These are phyloP conservation scores for Brachypodium distachyon DNA, from an alignment of 202 grass and related monocot species.

Conservation along the genomic window DNA sequence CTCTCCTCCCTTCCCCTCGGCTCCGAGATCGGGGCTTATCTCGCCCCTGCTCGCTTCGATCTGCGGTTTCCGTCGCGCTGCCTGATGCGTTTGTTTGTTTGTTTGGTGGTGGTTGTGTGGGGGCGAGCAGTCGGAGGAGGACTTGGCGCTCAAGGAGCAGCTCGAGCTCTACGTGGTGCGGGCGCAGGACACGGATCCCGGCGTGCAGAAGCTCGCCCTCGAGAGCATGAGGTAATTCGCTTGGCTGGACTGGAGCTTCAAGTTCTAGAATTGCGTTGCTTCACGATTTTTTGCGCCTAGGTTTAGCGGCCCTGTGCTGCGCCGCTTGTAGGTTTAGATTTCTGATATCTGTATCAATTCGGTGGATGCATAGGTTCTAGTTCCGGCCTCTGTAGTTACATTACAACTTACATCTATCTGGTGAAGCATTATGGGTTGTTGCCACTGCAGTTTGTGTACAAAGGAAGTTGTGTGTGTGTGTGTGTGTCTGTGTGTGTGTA, in stretches of 20 bases:
- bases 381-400: background rate
- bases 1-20: background rate
- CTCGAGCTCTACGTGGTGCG: constrained; percentile 87
- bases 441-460: background rate
- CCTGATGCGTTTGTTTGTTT: constrained; percentile 2
- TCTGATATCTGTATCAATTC: background rate
- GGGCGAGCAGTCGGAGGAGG: constrained; percentile 73
- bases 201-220: constrained; percentile 86
- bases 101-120: background rate
- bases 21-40: background rate
- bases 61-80: background rate
- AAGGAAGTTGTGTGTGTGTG: too few relatives aligned
- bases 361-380: background rate
- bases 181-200: constrained; percentile 74
- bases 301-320: background rate
- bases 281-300: background rate
- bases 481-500: too few relatives aligned
- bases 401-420: background rate
- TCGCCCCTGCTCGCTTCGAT: background rate
- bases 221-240: constrained; percentile 71
- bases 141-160: constrained; percentile 89
- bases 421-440: background rate
- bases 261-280: background rate
- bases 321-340: background rate
- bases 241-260: background rate